A percentile compares a stretch with the other conserved stretches of the same genome.
These are phyloP conservation scores for Rhizopogon salebrosus DNA, from an alignment of 768 basidiomycete genomes.

Conservation along the genomic window DNA sequence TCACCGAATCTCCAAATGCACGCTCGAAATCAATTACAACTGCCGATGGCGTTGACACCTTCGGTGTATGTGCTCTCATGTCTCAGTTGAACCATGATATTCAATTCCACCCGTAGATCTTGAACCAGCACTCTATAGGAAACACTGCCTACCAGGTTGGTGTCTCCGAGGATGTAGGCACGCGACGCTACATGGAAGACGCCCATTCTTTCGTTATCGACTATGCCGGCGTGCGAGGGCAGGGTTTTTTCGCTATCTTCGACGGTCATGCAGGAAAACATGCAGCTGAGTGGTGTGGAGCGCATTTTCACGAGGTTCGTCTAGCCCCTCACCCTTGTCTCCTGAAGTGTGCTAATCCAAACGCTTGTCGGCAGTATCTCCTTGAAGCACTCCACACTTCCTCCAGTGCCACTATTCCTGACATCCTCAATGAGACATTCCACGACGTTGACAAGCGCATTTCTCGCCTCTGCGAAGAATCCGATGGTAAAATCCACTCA, in stretches of 20 bases:
- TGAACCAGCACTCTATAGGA: slow-evolving; percentile 60
- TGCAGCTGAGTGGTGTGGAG: slow-evolving; percentile 98
- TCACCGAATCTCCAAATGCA: slow-evolving; percentile 67
- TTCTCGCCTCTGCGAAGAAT: slow-evolving; percentile 79
- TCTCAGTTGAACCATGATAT: background rate
- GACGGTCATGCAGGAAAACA: slow-evolving; percentile 99
- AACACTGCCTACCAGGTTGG: slow-evolving; percentile 59
- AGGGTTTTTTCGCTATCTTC: slow-evolving; percentile 97
- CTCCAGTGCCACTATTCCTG: slow-evolving; percentile 63
- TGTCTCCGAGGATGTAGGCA: slow-evolving; percentile 82
- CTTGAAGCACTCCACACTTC: slow-evolving; percentile 63
- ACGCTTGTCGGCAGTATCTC: slow-evolving; percentile 42
- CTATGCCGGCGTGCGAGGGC: slow-evolving; percentile 84
- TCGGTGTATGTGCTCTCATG: slow-evolving; percentile 50
- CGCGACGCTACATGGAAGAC: slow-evolving; percentile 94
- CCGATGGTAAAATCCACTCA: slow-evolving; percentile 89
- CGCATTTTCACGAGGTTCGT: slow-evolving; percentile 86
- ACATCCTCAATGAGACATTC: slow-evolving; percentile 90
- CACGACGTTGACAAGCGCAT: slow-evolving; percentile 84
- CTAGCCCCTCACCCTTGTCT: background rate
- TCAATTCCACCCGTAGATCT: slow-evolving; percentile 18
- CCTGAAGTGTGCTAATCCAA: slow-evolving; percentile 8
- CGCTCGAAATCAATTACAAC: slow-evolving; percentile 77
- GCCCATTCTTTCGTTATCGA: slow-evolving; percentile 95
- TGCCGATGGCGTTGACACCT: slow-evolving; percentile 69